A percentile compares a stretch with the other conserved stretches of the same genome.
These are phyloP conservation scores for Trichosporon sp. DNA, from an alignment of 1,284 basidiomycete species.

Conservation along the genomic window DNA sequence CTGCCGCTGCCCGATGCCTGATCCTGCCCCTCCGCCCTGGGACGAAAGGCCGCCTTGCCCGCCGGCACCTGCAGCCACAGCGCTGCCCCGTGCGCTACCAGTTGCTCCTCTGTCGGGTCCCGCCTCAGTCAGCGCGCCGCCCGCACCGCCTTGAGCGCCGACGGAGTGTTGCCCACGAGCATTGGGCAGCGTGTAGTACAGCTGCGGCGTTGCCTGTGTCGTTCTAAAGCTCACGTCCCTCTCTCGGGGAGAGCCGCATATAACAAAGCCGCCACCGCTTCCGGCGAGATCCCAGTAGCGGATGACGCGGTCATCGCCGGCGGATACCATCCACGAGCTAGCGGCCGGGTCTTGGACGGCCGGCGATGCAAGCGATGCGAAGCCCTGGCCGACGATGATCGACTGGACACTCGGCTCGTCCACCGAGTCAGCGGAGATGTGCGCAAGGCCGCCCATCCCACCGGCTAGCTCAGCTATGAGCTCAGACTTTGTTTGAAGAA, in stretches of 20 bases:
- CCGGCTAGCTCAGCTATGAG: conserved; percentile 30
- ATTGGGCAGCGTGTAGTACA: conserved; percentile 31
- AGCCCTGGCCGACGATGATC: conserved; percentile 29
- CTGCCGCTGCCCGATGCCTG: conserved; percentile 27
- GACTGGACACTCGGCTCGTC: conserved; percentile 21
- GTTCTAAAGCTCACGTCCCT: conserved; percentile 42
- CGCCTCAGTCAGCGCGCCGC: not conserved
- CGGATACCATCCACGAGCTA: conserved; percentile 34
- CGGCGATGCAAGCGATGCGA: conserved; percentile 26
- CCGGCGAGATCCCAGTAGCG: conserved; percentile 42
- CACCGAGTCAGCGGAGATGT: conserved; percentile 12
- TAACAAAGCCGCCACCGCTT: conserved; percentile 35
- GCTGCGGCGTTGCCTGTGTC: conserved; percentile 6
- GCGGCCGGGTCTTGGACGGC: conserved; percentile 16
- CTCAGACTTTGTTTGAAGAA: conserved; percentile 25
- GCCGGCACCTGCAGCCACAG: not conserved
- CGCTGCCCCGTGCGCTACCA: not conserved
- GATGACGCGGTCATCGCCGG: conserved; percentile 43
- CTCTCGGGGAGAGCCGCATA: conserved; percentile 43
- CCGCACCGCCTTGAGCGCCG: not conserved
- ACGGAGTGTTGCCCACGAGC: conserved; percentile 11
- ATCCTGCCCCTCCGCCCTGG: conserved; percentile 10
- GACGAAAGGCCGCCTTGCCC: not conserved
- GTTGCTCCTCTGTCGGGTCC: not conserved
- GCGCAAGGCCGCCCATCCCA: conserved; percentile 8